phyloP scores from a whole-genome alignment of 208 protist species.

The Sergeia podlipaevii region DNA sequence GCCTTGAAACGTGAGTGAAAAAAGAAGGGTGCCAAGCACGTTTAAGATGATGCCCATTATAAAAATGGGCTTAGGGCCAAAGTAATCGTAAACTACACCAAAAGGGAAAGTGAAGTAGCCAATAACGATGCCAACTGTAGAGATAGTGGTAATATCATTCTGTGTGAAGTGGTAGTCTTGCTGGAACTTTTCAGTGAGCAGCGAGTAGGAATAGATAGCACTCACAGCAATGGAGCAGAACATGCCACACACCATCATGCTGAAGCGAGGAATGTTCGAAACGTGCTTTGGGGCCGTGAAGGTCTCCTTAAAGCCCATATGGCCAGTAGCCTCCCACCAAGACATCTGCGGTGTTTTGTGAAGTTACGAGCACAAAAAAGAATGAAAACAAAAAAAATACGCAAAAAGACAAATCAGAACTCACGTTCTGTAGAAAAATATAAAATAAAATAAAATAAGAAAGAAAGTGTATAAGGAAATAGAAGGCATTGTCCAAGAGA shows the following conservation, averaged over 20 bases:
- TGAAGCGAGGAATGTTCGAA: slow-evolving; percentile 26
- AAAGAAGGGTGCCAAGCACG: slow-evolving; percentile 25
- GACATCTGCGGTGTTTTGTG: too few species aligned
- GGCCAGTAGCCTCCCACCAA: too few species aligned
- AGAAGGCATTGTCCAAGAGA: too few species aligned
- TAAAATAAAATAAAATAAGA: too few species aligned
- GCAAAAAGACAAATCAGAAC: too few species aligned
- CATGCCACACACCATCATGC: slow-evolving; percentile 34
- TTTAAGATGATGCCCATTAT: slow-evolving; percentile 27
- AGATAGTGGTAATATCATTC: slow-evolving; percentile 50
- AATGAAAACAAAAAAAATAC: too few species aligned
- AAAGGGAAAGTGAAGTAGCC: slow-evolving; percentile 48
- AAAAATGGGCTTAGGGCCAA: slow-evolving; percentile 50
- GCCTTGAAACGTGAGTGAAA: slow-evolving; percentile 31
- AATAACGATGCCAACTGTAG: slow-evolving; percentile 50
- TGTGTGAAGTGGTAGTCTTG: slow-evolving; percentile 26
- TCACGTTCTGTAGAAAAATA: too few species aligned
- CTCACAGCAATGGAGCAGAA: slow-evolving; percentile 38
- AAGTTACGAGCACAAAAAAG: too few species aligned
- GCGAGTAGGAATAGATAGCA: slow-evolving; percentile 33
- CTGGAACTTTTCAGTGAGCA: slow-evolving; percentile 33
- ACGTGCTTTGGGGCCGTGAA: slow-evolving; percentile 8
- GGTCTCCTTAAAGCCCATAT: slow-evolving; percentile 22
- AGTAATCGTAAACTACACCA: slow-evolving; percentile 51
- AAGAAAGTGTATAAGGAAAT: too few species aligned